Conservation (phyloP, 2,329 filamentous ascomycete species). For the Mollisiaceae sp. region DNA sequence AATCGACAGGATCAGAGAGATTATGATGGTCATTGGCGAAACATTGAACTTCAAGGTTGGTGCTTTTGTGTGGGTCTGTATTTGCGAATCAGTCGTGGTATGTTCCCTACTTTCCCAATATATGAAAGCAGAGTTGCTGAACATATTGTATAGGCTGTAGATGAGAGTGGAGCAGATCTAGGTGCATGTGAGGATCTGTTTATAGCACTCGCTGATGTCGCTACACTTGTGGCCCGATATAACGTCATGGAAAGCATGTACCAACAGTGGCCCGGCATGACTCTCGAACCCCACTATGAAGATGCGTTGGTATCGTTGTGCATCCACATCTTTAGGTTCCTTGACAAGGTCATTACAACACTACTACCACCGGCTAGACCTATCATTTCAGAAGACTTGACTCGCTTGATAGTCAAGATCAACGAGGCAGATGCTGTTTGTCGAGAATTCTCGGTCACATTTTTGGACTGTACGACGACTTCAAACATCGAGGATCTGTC, state of each 20-base stretch:
- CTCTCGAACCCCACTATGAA: conserved; percentile 9
- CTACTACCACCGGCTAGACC: no score
- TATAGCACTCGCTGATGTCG: conserved; percentile 14
- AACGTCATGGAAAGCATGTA: conserved; percentile 30
- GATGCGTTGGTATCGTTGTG: conserved; percentile 18
- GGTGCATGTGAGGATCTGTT: not conserved
- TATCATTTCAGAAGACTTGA: not conserved
- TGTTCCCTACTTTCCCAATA: not conserved
- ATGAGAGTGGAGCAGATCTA: not conserved
- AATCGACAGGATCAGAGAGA: not conserved
- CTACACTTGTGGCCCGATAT: conserved; percentile 26
- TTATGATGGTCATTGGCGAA: conserved; percentile 19
- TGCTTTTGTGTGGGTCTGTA: conserved; percentile 17
- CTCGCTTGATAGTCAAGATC: conserved; percentile 2
- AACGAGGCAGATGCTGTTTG: conserved; percentile 6
- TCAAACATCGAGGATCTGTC: not conserved
- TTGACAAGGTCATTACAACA: not conserved
- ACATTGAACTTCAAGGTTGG: conserved; percentile 16
- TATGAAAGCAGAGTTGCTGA: no score
- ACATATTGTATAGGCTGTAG: not conserved
- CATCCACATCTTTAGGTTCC: conserved; percentile 13
- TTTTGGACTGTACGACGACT: not conserved
- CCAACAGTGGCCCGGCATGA: conserved; percentile 24
- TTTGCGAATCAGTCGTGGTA: not conserved
- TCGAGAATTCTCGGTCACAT: conserved; percentile 3